These are phyloP conservation scores for Saccharomyces hybrid DNA, from an alignment of 1,139 yeast species.

Conservation along the genomic window DNA sequence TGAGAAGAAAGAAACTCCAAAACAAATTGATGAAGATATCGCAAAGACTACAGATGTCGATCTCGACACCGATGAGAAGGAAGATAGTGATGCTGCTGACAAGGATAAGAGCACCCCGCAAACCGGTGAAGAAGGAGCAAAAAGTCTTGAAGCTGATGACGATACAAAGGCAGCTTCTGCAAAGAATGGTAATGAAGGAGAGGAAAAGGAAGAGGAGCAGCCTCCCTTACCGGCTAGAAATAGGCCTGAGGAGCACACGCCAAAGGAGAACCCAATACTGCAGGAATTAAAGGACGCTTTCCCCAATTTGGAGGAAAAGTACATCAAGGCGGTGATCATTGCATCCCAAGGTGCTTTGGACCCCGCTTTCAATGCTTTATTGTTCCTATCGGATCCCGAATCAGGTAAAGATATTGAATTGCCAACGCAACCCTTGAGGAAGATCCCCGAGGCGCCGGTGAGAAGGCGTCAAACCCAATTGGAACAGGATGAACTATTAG, in stretches of 20 bases:
- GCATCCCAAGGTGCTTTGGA: slow-evolving; percentile 79
- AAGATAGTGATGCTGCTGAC: slow-evolving; percentile 3
- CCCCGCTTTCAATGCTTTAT: slow-evolving; percentile 80
- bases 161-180: not conserved
- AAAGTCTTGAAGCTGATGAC: not conserved
- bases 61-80: slow-evolving; percentile 6
- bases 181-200: not conserved
- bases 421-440: slow-evolving; percentile 29
- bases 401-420: slow-evolving; percentile 55
- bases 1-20: slow-evolving; percentile 1
- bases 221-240: slow-evolving; percentile 77
- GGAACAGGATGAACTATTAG: slow-evolving; percentile 75
- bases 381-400: slow-evolving; percentile 72
- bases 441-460: slow-evolving; percentile 27
- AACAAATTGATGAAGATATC: not conserved
- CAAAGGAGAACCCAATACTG: slow-evolving; percentile 38
- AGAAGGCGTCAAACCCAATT: slow-evolving; percentile 38
- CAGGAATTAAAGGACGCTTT: slow-evolving; percentile 62
- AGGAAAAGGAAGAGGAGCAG: slow-evolving; percentile 29
- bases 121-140: not conserved
- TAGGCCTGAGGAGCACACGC: slow-evolving; percentile 32
- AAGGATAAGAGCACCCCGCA: not conserved
- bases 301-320: slow-evolving; percentile 63
- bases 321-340: slow-evolving; percentile 69
- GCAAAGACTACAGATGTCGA: slow-evolving; percentile 2